A percentile compares a stretch with the other conserved stretches of the same genome.
Evolutionary conservation across 1,139 yeast genomes (phyloP).

Genomic region (Williopsis jadinii): DNA sequence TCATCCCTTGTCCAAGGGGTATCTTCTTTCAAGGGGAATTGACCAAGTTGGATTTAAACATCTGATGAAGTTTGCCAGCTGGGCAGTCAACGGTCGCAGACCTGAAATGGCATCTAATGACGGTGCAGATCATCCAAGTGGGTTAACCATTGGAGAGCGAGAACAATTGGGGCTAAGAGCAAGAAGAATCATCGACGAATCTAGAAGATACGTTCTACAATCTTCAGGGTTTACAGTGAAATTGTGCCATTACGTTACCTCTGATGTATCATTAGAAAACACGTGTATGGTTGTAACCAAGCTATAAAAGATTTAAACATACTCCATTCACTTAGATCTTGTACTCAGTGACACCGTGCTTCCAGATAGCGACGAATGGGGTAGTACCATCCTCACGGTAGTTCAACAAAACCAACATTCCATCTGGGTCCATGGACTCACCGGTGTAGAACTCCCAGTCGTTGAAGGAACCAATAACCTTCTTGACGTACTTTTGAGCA

Average conservation of each 20-base stretch:
- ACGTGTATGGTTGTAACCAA: slow-evolving; percentile 41
- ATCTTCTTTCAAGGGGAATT: slow-evolving; percentile 22
- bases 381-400: slow-evolving; percentile 99
- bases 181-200: slow-evolving; percentile 62
- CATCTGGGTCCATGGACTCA: slow-evolving; percentile 99
- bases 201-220: slow-evolving; percentile 43
- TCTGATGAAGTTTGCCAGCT: slow-evolving; percentile 63
- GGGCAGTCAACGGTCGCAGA: slow-evolving; percentile 76
- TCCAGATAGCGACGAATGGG: slow-evolving; percentile 97
- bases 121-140: slow-evolving; percentile 36
- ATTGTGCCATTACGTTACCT: slow-evolving; percentile 52
- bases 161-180: slow-evolving; percentile 57
- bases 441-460: slow-evolving; percentile 99
- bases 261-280: slow-evolving; percentile 62
- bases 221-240: slow-evolving; percentile 34
- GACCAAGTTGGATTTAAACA: slow-evolving; percentile 40
- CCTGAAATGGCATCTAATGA: slow-evolving; percentile 31
- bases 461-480: slow-evolving; percentile 87
- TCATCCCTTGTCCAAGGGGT: slow-evolving; percentile 11
- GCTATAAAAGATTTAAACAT: not conserved
- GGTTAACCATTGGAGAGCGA: slow-evolving; percentile 39
- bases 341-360: slow-evolving; percentile 87
- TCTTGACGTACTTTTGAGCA: slow-evolving; percentile 92
- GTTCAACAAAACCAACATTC: slow-evolving; percentile 95
- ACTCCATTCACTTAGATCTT: slow-evolving; percentile 56